phyloP scores from a whole-genome alignment of 208 protist species.

The Crithidia fasciculata region DNA sequence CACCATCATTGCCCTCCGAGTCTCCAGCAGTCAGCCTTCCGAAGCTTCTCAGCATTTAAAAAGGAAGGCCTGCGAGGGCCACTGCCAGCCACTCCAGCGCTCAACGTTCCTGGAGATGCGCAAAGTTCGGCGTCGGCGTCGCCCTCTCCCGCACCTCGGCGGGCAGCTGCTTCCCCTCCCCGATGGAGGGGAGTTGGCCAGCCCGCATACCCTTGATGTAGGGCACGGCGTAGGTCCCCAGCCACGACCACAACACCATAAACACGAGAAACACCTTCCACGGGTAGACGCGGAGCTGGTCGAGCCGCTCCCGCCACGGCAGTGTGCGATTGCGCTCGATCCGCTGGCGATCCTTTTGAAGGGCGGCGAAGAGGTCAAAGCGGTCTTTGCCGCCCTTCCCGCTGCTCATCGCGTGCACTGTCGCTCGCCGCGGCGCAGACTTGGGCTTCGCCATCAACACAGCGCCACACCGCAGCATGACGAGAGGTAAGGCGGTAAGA shows the following conservation, averaged over 20 bases:
- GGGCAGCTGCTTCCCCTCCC: conserved; percentile 29
- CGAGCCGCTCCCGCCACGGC: conserved; percentile 54
- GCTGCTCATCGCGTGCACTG: conserved; percentile 50
- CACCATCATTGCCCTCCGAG: too few species aligned
- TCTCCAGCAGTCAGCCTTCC: too few species aligned
- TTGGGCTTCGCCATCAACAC: conserved; percentile 2
- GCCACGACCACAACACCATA: conserved; percentile 76
- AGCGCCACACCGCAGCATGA: conserved; percentile 17
- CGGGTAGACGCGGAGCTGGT: conserved; percentile 55
- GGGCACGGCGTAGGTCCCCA: conserved; percentile 70
- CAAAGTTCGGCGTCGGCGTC: conserved; percentile 38
- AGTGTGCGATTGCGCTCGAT: conserved; percentile 43
- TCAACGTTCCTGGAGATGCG: conserved; percentile 19
- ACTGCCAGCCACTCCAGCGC: too few species aligned
- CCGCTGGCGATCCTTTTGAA: conserved; percentile 54
- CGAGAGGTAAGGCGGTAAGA: too few species aligned
- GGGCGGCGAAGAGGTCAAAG: conserved; percentile 49
- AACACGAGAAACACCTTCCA: conserved; percentile 81
- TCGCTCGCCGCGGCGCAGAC: conserved; percentile 33
- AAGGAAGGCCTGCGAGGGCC: too few species aligned
- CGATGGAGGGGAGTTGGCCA: conserved; percentile 44
- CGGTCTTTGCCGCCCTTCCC: conserved; percentile 52
- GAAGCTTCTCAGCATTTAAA: too few species aligned
- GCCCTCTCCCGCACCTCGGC: conserved; percentile 38
- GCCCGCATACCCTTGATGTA: conserved; percentile 57